These are phyloP conservation scores for Pinus tabuliformis DNA, from an alignment of 75 land plant species.

Conservation along the genomic window DNA sequence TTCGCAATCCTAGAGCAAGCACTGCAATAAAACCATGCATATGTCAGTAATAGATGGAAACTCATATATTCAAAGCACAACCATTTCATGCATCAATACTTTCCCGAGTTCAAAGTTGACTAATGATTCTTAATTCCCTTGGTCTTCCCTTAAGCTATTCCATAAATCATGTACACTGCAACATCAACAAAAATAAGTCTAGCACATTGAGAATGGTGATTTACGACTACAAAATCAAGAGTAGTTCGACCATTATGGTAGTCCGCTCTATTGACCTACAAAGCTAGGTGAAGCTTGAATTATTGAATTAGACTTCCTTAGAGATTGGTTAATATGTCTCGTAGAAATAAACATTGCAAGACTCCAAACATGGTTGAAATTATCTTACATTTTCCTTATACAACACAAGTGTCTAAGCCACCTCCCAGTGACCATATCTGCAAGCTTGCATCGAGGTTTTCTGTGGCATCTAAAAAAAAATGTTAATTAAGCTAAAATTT, in stretches of 20 bases:
- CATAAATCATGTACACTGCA: slow-evolving; percentile 51
- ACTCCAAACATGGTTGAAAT: neutral
- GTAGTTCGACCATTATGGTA: slow-evolving; percentile 94
- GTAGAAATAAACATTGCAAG: neutral
- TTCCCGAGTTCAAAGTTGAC: slow-evolving; percentile 42
- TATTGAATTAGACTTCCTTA: slow-evolving; percentile 3
- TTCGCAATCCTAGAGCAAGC: slow-evolving; percentile 55
- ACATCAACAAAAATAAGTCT: slow-evolving; percentile 83
- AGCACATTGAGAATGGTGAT: slow-evolving; percentile 85
- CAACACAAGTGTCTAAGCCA: slow-evolving; percentile 81
- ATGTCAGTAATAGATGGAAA: neutral
- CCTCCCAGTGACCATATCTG: slow-evolving; percentile 97
- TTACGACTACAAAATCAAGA: slow-evolving; percentile 90
- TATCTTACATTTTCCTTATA: slow-evolving; percentile 83
- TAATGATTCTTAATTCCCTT: slow-evolving; percentile 9
- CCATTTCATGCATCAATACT: neutral
- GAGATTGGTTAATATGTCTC: neutral
- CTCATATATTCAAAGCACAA: slow-evolving; percentile 5
- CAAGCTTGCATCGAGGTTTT: slow-evolving; percentile 98
- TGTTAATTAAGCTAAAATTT: neutral
- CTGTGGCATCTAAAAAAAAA: slow-evolving; percentile 32
- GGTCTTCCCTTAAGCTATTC: slow-evolving; percentile 22
- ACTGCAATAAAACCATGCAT: slow-evolving; percentile 28
- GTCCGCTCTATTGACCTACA: slow-evolving; percentile 86
- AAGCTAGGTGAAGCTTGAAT: slow-evolving; percentile 8